These are phyloP conservation scores for Coemansia aciculifera DNA, from an alignment of 192 early-diverging fungal species.

Conservation along the genomic window DNA sequence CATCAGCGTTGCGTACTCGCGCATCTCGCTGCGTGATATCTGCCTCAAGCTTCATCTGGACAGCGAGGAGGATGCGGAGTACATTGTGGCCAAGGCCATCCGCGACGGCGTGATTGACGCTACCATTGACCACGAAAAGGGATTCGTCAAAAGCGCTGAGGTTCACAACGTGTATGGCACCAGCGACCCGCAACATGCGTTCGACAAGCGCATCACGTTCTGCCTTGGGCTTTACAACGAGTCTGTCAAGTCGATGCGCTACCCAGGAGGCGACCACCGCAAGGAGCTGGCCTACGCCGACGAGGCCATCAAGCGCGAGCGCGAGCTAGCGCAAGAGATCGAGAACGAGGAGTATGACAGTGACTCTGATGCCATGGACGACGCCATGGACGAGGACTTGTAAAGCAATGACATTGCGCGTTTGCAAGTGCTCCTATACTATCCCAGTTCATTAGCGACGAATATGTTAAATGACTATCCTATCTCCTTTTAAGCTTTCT, in stretches of 20 bases:
- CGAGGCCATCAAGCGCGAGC: conserved; percentile 85
- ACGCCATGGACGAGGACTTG: conserved; percentile 49
- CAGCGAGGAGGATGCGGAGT: conserved; percentile 98
- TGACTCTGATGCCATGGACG: conserved; percentile 71
- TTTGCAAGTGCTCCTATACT: neutral
- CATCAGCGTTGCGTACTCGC: conserved; percentile 95
- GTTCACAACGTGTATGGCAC: conserved; percentile 95
- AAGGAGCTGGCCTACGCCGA: conserved; percentile 81
- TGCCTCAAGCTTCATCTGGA: conserved; percentile 97
- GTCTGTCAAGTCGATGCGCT: conserved; percentile 96
- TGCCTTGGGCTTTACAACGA: conserved; percentile 97
- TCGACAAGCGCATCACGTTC: conserved; percentile 91
- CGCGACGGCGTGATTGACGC: conserved; percentile 99
- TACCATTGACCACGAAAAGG: conserved; percentile 90
- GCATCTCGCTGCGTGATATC: conserved; percentile 93
- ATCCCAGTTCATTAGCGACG: no score
- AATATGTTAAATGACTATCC: neutral
- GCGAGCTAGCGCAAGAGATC: conserved; percentile 91
- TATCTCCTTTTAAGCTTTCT: conserved; percentile 1
- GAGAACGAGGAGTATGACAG: conserved; percentile 75
- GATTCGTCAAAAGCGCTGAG: conserved; percentile 92
- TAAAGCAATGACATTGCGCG: conserved; percentile 2
- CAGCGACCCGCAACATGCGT: conserved; percentile 93
- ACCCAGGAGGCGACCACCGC: conserved; percentile 82
- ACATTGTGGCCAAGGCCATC: conserved; percentile 98